Evolutionary conservation across 164 flowering plant genomes (phyloP), one percentile per base, ranked within the genome.

Genomic region (Magnolia kwangsiensis): DNA sequence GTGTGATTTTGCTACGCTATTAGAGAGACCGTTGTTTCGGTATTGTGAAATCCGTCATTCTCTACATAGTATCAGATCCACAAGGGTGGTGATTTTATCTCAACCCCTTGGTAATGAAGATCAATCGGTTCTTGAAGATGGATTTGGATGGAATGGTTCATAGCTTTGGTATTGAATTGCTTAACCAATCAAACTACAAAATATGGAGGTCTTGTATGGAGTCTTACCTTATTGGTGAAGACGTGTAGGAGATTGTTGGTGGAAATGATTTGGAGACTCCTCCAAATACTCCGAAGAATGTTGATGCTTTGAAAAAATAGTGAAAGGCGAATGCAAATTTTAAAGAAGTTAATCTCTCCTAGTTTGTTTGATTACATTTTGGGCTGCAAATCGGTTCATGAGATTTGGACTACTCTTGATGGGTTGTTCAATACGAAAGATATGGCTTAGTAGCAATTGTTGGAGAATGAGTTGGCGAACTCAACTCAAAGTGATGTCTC

Each of bases 361-460:
- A 31, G 37, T 0, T 63, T 69, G 7, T 73, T 59, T 21, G 70
- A 74, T 7, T 20, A 68, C 14, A 70, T 63, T 24, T 63, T 61
- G 11, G 14, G 50, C 10, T 76, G 51, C 29, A 76, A 71, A 68
- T 70, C 45, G 3, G 74, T 74, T 4, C 9, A 9, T 29, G 61
- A 76, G 74, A 27, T 27, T 27, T 27, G 29, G 29, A 27, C 29
- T 27, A 27, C 29, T 27, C 2, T 27, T 27, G 29, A 70, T 49
- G 24, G 50, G 49, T 24, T 78, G 58, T 78, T 78, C 74, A 59
- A 58, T 6, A 74, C 14, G 10, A 78, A 78, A 37, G 27, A 78
- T 49, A 59, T 19, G 11, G 45, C 49, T 29, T 8, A 31, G 69
- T 27, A 1, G 29, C 29, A 27, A 27, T 27, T 27, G 29, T 27